phyloP scores from a whole-genome alignment of 495 filamentous ascomycete genomes.

The Penicillium canariense region DNA sequence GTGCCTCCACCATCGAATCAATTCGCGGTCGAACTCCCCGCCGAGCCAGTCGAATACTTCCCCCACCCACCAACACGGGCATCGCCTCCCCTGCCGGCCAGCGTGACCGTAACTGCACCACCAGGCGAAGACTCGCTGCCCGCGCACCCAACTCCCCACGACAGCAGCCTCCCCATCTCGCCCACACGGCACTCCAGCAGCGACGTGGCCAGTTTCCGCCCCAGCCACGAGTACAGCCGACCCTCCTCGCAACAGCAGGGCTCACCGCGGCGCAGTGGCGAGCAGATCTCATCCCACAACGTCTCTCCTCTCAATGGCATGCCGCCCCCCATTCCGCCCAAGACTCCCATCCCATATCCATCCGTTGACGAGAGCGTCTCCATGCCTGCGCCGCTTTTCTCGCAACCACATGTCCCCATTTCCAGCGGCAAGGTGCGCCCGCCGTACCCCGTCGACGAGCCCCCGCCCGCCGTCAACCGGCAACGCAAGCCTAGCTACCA shows the following conservation, averaged over 20 bases:
- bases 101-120: conserved; percentile 26
- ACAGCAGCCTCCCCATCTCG: conserved; percentile 20
- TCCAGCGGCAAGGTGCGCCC: conserved; percentile 40
- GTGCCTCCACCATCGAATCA: conserved; percentile 44
- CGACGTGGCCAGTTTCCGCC: conserved; percentile 35
- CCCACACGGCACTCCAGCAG: conserved; percentile 39
- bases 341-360: conserved; percentile 70
- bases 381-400: conserved; percentile 35
- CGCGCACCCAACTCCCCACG: conserved; percentile 34
- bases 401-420: conserved; percentile 12
- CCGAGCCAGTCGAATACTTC: conserved; percentile 43
- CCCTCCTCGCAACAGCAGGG: conserved; percentile 38
- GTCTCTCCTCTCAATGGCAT: conserved; percentile 40
- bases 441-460: conserved; percentile 84
- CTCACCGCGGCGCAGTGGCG: conserved; percentile 45
- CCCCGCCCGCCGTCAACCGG: conserved; percentile 77
- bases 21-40: conserved; percentile 63
- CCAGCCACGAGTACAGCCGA: conserved; percentile 35
- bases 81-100: conserved; percentile 30
- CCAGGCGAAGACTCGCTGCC: conserved; percentile 32
- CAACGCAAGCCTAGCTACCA: conserved; percentile 80
- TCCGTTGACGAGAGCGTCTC: conserved; percentile 29
- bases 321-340: conserved; percentile 80
- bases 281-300: conserved; percentile 37
- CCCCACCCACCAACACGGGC: conserved; percentile 30